Evolutionary conservation across 768 basidiomycete genomes (phyloP).

Genomic region (Suillus hirtellus): DNA sequence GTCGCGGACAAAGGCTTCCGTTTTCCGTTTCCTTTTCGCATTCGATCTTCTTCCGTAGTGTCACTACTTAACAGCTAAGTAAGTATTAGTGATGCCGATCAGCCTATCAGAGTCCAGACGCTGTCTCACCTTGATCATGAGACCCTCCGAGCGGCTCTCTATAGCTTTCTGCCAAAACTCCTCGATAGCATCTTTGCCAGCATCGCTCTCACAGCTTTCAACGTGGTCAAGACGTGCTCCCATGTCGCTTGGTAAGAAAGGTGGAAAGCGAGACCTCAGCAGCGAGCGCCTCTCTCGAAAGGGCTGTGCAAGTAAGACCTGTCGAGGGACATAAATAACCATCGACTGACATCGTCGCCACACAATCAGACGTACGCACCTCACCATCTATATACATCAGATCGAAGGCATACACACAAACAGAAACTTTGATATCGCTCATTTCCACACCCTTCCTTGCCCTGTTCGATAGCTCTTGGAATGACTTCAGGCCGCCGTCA

Average conservation of each 20-base stretch:
- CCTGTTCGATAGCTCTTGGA: conserved; percentile 85
- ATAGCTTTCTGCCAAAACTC: conserved; percentile 77
- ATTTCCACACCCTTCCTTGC: conserved; percentile 81
- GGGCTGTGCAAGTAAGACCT: conserved; percentile 68
- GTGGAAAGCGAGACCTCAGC: conserved; percentile 63
- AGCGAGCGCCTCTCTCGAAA: conserved; percentile 72
- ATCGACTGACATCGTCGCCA: conserved; percentile 1
- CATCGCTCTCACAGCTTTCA: conserved; percentile 64
- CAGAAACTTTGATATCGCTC: conserved; percentile 71
- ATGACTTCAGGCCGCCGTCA: conserved; percentile 66
- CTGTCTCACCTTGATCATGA: conserved; percentile 81
- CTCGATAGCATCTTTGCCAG: conserved; percentile 62
- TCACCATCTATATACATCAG: conserved; percentile 82
- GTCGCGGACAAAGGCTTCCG: conserved; percentile 78
- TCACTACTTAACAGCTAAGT: conserved; percentile 66
- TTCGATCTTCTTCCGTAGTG: conserved; percentile 35
- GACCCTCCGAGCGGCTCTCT: conserved; percentile 81
- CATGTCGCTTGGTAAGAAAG: conserved; percentile 44
- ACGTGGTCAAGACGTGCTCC: conserved; percentile 66
- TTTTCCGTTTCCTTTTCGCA: conserved; percentile 40
- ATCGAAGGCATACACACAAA: conserved; percentile 89
- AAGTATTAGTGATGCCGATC: conserved; percentile 12
- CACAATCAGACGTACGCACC: conserved; percentile 44
- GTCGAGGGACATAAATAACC: conserved; percentile 13
- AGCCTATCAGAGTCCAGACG: background rate